Conservation (phyloP, 2,329 filamentous ascomycete species). For the Tothia fuscella region DNA sequence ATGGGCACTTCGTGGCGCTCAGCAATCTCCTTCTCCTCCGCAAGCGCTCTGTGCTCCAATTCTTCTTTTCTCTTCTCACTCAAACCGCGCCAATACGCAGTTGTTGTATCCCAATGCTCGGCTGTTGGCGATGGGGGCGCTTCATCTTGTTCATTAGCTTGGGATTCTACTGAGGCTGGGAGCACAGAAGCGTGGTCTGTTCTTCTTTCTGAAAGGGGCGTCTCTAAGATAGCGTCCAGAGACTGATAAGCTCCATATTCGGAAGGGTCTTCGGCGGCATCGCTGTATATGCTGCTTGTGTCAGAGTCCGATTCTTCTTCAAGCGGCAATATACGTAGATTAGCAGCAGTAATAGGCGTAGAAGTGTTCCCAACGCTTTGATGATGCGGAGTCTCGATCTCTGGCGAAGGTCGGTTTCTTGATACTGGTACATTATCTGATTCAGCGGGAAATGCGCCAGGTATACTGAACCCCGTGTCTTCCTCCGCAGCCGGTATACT, state of each 20-base stretch:
- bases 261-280: constrained; percentile 64
- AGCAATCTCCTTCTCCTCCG: neutral
- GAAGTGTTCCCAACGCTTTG: too few species aligned
- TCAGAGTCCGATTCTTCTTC: constrained; percentile 33
- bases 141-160: constrained; percentile 4
- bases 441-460: constrained; percentile 46
- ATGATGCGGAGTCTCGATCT: too few species aligned
- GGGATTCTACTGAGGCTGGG: neutral
- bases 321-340: too few species aligned
- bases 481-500: too few species aligned
- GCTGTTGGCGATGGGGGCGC: constrained; percentile 9
- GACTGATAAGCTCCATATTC: constrained; percentile 60
- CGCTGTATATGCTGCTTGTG: constrained; percentile 54
- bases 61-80: constrained; percentile 46
- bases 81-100: constrained; percentile 57
- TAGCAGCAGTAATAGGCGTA: neutral
- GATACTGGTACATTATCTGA: constrained; percentile 17
- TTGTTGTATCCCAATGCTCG: constrained; percentile 55
- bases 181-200: too few species aligned
- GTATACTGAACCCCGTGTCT: constrained; percentile 25
- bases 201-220: constrained; percentile 33
- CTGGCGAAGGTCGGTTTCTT: constrained; percentile 1
- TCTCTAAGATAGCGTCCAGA: constrained; percentile 58
- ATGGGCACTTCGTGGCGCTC: constrained; percentile 21
- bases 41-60: constrained; percentile 28